These are phyloP conservation scores for Lachnum nothofagi DNA, from an alignment of 2,329 filamentous ascomycete species.

Conservation along the genomic window DNA sequence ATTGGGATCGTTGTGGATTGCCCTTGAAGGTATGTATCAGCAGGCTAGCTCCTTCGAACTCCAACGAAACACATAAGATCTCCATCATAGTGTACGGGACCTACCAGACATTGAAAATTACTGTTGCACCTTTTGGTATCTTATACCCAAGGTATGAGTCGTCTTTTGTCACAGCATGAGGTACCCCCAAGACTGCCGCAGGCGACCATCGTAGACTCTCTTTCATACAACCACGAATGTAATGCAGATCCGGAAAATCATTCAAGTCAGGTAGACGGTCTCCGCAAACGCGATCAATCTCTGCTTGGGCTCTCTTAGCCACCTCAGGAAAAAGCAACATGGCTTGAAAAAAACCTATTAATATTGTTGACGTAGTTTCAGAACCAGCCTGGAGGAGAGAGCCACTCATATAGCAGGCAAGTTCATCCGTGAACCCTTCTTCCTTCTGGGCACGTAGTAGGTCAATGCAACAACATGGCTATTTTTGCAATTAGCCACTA, in stretches of 20 bases:
- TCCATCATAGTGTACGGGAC: too few species aligned
- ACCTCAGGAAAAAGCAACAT: not conserved
- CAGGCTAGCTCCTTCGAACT: too few species aligned
- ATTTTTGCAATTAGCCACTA: not conserved
- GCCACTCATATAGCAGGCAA: not conserved
- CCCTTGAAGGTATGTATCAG: not conserved
- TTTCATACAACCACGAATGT: not conserved
- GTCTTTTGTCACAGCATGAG: not conserved
- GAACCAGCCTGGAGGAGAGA: not conserved
- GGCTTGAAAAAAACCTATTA: not conserved
- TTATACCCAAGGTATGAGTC: not conserved
- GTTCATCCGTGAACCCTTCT: not conserved
- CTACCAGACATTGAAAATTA: not conserved
- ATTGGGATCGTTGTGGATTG: not conserved
- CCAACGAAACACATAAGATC: too few species aligned
- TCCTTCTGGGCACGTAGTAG: not conserved
- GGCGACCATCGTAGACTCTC: not conserved
- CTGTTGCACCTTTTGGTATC: not conserved
- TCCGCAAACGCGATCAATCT: not conserved
- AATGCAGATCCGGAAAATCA: not conserved
- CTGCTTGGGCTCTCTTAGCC: not conserved
- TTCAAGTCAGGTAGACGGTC: not conserved
- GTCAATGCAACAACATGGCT: not conserved
- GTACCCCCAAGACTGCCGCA: not conserved
- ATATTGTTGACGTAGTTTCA: not conserved